phyloP scores from a whole-genome alignment of 192 early-diverging fungal genomes.

The Glomus cerebriforme region DNA sequence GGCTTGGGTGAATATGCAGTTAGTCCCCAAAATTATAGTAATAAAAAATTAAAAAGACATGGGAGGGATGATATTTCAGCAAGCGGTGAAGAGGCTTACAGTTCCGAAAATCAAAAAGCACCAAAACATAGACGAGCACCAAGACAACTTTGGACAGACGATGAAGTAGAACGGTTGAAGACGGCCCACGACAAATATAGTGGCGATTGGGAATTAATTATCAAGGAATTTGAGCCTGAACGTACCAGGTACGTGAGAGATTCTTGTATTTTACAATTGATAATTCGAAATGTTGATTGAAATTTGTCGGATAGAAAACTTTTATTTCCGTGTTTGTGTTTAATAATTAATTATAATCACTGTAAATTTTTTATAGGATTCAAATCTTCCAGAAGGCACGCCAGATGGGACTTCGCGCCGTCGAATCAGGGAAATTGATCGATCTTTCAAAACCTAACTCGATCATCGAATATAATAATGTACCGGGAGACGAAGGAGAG shows the following conservation, averaged over 20 bases:
- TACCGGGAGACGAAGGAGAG: not conserved
- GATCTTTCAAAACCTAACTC: slow-evolving; percentile 20
- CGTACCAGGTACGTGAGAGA: slow-evolving; percentile 14
- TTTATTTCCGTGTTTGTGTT: no score
- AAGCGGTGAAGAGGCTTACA: slow-evolving; percentile 11
- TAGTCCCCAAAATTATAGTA: not conserved
- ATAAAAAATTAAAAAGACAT: slow-evolving; percentile 23
- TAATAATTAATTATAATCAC: not conserved
- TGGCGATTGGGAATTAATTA: slow-evolving; percentile 30
- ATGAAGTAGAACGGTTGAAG: slow-evolving; percentile 28
- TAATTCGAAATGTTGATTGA: not conserved
- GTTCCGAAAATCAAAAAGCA: slow-evolving; percentile 15
- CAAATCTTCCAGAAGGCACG: slow-evolving; percentile 33
- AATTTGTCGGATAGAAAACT: no score
- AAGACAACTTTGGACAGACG: slow-evolving; percentile 32
- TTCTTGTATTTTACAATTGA: not conserved
- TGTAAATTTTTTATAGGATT: slow-evolving; percentile 7
- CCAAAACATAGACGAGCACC: slow-evolving; percentile 25
- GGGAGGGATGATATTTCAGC: slow-evolving; percentile 3
- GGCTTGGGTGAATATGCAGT: slow-evolving; percentile 11
- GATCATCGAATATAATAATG: slow-evolving; percentile 12
- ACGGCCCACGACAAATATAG: slow-evolving; percentile 24
- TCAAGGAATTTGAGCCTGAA: slow-evolving; percentile 31
- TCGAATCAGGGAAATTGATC: slow-evolving; percentile 29
- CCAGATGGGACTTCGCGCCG: slow-evolving; percentile 30